A percentile compares a stretch with the other conserved stretches of the same genome.
Conservation (phyloP, 768 basidiomycete genomes). For the Boletus reticuloceps region DNA sequence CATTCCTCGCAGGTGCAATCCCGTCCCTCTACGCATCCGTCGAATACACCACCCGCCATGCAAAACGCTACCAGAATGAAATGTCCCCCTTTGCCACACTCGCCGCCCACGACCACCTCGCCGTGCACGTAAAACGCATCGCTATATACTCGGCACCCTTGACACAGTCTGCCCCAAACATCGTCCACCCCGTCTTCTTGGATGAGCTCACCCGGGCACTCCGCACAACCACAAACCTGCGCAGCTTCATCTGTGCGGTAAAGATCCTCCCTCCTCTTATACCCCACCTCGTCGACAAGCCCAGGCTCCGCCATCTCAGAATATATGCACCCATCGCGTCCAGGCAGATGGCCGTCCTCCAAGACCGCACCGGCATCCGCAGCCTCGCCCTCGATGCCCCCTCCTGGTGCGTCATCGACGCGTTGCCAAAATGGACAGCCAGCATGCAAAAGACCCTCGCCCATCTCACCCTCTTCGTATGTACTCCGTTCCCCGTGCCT, state of each 20-base stretch:
- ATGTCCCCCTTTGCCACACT: constrained; percentile 64
- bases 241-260: constrained; percentile 53
- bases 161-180: constrained; percentile 29
- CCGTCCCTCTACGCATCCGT: constrained; percentile 62
- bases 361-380: constrained; percentile 38
- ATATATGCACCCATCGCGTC: constrained; percentile 53
- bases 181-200: constrained; percentile 47
- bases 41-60: constrained; percentile 51
- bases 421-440: constrained; percentile 55
- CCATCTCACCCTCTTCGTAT: constrained; percentile 57
- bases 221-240: constrained; percentile 48
- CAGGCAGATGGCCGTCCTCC: constrained; percentile 46
- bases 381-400: constrained; percentile 54
- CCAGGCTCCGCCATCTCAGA: constrained; percentile 45
- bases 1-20: constrained; percentile 62
- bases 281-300: constrained; percentile 42
- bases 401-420: constrained; percentile 61
- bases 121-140: constrained; percentile 57
- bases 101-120: constrained; percentile 48
- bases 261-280: constrained; percentile 50
- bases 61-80: constrained; percentile 49
- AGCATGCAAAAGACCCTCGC: constrained; percentile 44
- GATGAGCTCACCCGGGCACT: constrained; percentile 50
- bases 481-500: constrained; percentile 20
- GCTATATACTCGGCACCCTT: constrained; percentile 52